Evolutionary conservation across 805 yeast species (phyloP), one percentile per base, ranked within the genome.

Genomic region (Wickerhamiella sergipiensis): DNA sequence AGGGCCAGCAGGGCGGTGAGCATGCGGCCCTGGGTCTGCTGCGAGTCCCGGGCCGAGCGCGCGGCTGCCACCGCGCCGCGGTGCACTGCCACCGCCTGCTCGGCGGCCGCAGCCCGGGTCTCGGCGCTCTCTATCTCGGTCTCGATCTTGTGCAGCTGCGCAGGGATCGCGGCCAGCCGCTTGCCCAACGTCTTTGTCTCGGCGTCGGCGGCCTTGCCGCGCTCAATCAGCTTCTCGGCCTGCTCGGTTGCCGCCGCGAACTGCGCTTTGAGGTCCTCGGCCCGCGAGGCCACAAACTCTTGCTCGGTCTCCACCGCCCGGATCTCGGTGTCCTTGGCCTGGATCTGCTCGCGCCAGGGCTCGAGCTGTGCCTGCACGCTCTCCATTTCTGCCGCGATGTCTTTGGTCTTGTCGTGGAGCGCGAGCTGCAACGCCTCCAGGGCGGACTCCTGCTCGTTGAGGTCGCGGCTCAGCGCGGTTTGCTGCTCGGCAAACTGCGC

Each of bases 261-360:
- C 47, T n/a, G 17, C 5, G 21, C 46, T 1, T 23, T 33, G 39
- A 29, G 15, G 60, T 55, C 75, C 67, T 6, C 78, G 67, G 71
- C 68, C 52, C 78, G 76, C 17, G 72, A 75, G 21, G 67, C 61
- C 8, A 83, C 60, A 63, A 85, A 73, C 22, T 78, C 77, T n/a
- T 85, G 72, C 53, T 81, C 78, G 7, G 85, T 77, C 48, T 76
- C 72, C 3, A 80, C 76, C n/a, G 85, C 74, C 48, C 80, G 76
- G 7, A 83, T 74, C 45, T 79, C 79, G 13, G 83, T 75, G 50
- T 79, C 79, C 52, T 81, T 80, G 9, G 71, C 72, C 60, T 85
- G 87, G 38, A 79, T 67, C 55, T 79, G 75, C 24, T 76, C 81
- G 53, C 78, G 79, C 89, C 94, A 87, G 0, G 97, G 98, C 57